phyloP scores from a whole-genome alignment of 305 asterid genomes.

The Caryopteris hybrid region DNA sequence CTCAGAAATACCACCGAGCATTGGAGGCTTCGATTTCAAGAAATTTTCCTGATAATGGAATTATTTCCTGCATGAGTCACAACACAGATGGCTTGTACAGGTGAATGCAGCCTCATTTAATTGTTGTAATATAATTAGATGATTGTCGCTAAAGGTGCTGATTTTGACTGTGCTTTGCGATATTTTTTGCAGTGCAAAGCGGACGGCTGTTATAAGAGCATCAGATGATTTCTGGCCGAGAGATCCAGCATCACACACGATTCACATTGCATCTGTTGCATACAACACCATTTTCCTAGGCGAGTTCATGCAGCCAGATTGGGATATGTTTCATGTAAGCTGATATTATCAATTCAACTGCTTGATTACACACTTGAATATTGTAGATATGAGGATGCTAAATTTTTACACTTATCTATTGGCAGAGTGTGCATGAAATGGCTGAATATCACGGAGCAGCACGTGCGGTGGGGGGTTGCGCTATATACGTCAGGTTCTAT shows the following conservation, averaged over 20 bases:
- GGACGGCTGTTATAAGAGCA: slow-evolving; percentile 76
- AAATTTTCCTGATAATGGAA: slow-evolving; percentile 82
- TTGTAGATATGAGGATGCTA: neutral
- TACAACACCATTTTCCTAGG: slow-evolving; percentile 83
- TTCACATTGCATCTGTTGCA: slow-evolving; percentile 96
- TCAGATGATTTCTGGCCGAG: slow-evolving; percentile 91
- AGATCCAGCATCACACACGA: slow-evolving; percentile 93
- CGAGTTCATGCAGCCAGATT: slow-evolving; percentile 97
- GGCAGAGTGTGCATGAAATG: slow-evolving; percentile 88
- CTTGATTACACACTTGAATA: neutral
- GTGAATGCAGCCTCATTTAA: slow-evolving; percentile 19
- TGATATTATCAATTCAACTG: neutral
- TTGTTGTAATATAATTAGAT: neutral
- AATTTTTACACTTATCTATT: neutral
- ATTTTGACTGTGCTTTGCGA: neutral
- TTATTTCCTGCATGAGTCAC: slow-evolving; percentile 94
- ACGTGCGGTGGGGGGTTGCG: slow-evolving; percentile 92
- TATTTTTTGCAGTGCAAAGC: slow-evolving; percentile 48
- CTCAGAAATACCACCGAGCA: slow-evolving; percentile 78
- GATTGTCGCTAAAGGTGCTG: neutral
- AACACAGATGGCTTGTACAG: slow-evolving; percentile 85
- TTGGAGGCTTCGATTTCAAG: slow-evolving; percentile 72
- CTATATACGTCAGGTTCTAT: slow-evolving; percentile 73
- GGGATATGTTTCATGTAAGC: slow-evolving; percentile 98
- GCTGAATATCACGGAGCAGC: slow-evolving; percentile 96